Conservation (phyloP, 129 eudicot genomes). For the Helianthus annuus region HanXRQr2.0-SUNRISE NC_035434.2:152506749-152507248, state of each 20-base stretch:
- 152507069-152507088: not conserved
- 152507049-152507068: not conserved
- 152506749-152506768: no score
- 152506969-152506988: constrained; percentile 12
- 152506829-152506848: no score
- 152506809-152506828: no score
- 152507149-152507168: constrained; percentile 10
- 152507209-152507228: constrained; percentile 57
- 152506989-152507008: constrained; percentile 5
- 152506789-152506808: no score
- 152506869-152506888: not conserved
- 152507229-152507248: constrained; percentile 85
- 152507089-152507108: constrained; percentile 1
- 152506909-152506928: not conserved
- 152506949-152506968: constrained; percentile 13
- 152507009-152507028: not conserved
- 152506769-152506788: no score
- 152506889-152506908: not conserved
- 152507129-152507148: not conserved
- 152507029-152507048: not conserved
- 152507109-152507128: not conserved
- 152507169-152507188: constrained; percentile 39
- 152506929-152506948: not conserved
- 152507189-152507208: constrained; percentile 46
- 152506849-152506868: not conserved